Base-by-base conservation (phyloP, 73 alveolate genomes). In the Paramecium octaurelia region DNA sequence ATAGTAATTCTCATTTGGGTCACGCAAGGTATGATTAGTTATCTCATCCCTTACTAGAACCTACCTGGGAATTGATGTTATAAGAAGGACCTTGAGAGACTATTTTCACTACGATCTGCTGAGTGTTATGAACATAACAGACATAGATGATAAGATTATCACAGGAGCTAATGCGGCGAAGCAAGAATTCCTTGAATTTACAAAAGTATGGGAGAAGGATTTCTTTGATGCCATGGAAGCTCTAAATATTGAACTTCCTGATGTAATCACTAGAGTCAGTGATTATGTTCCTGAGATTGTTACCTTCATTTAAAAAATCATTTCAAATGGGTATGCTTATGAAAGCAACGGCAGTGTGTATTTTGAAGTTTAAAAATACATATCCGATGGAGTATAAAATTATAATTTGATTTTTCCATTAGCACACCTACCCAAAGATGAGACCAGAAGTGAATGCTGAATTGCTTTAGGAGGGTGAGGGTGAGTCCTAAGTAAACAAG, bases 61-160 rank as follows among this genome's bases (percentile, higher is more conserved):
- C 35, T 98, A 98, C 86, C 64, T 98, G 50, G 92, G 99, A 69
- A 96, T 96, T 23, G 99, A 99, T 94, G 98, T 98, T 86, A 93
- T 99, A 73, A 95, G 97, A 86, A 93, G 99, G 76, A 94, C 97
- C n/a, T 46, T 99, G 93, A 48, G 95, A 42, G 97, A 96, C 92
- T 97, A 95, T 95, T 98, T 98, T 73, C 97, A 97, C 36, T 97
- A 98, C 88, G 97, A 97, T 84, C 99, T 97, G 42, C 42, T 75
- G 43, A 58, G 93, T 69, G 96, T 99, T 96, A 99, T 99, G 99
- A 99, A 99, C 95, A 99, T 99, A 80, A 99, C 99, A 18, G 99
- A 99, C 93, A 97, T 99, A 36, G 99, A 99, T 86, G 99, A 99
- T 95, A 99, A 99, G 96, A 99, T 99, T 94, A 99, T 99, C 85